Conservation (phyloP, 225 moss, liverwort and hornwort genomes). For the Antitrichia curtipendula region DNA sequence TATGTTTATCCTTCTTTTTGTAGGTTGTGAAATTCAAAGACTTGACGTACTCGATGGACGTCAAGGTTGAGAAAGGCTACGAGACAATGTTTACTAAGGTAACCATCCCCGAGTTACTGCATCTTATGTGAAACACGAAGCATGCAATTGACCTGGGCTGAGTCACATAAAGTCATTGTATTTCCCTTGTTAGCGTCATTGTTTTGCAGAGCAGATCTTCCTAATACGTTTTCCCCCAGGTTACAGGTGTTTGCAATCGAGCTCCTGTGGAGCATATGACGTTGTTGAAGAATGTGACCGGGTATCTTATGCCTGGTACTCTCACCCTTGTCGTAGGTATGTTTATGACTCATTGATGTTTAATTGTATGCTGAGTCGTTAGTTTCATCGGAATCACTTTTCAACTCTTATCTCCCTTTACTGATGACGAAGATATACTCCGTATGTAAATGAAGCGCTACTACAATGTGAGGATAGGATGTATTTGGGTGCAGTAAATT, state of each 20-base stretch:
- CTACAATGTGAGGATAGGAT: neutral
- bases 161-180: neutral
- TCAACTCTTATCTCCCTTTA: neutral
- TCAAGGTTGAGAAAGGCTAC: constrained; percentile 54
- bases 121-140: neutral
- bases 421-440: neutral
- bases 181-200: neutral
- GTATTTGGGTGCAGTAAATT: neutral
- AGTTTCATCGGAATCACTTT: neutral
- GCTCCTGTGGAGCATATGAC: constrained; percentile 30
- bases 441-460: neutral
- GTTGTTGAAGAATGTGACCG: constrained; percentile 60
- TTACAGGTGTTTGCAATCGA: constrained; percentile 40
- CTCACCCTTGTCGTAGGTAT: constrained; percentile 83
- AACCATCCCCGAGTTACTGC: neutral
- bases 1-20: neutral
- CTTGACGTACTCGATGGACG: constrained; percentile 39
- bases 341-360: neutral
- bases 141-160: neutral
- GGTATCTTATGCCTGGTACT: constrained; percentile 94
- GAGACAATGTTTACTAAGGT: constrained; percentile 98
- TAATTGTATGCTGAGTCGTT: neutral
- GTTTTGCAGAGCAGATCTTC: neutral
- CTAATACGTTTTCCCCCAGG: constrained; percentile 23
- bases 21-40: constrained; percentile 89